phyloP scores from a whole-genome alignment of 108 stramenopile species.

The Asterionellopsis glacialis region DNA sequence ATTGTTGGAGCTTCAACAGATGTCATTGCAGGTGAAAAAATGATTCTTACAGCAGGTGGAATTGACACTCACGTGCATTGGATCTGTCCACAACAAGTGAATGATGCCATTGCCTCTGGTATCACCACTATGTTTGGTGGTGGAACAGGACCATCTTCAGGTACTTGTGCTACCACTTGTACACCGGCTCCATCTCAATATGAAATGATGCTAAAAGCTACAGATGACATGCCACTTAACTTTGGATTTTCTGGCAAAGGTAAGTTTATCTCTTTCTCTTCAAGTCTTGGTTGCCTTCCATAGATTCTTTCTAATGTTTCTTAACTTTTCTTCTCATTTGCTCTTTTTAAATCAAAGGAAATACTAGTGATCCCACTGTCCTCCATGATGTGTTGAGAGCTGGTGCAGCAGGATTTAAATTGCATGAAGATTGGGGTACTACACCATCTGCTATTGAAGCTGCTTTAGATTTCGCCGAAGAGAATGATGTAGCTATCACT shows the following conservation, averaged over 20 bases:
- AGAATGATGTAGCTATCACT: slow-evolving; percentile 90
- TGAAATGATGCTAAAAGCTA: slow-evolving; percentile 95
- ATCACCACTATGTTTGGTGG: slow-evolving; percentile 95
- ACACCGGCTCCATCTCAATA: slow-evolving; percentile 91
- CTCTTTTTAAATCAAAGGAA: slow-evolving; percentile 12
- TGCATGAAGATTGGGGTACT: slow-evolving; percentile 99
- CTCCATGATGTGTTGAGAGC: slow-evolving; percentile 59
- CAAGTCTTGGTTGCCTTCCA: too few species aligned
- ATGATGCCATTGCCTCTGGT: slow-evolving; percentile 92
- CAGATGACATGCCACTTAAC: slow-evolving; percentile 88
- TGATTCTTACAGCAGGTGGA: slow-evolving; percentile 95
- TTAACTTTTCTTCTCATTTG: too few species aligned
- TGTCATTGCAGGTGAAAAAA: slow-evolving; percentile 95
- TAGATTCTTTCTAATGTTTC: too few species aligned
- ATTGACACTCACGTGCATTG: slow-evolving; percentile 97
- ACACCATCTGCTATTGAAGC: slow-evolving; percentile 94
- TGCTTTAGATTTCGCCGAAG: slow-evolving; percentile 85
- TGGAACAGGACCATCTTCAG: slow-evolving; percentile 93
- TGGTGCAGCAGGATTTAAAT: slow-evolving; percentile 95
- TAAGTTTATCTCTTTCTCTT: too few species aligned
- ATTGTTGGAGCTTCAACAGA: slow-evolving; percentile 93
- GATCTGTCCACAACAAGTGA: slow-evolving; percentile 96
- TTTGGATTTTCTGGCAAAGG: slow-evolving; percentile 98
- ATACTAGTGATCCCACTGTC: slow-evolving; percentile 67
- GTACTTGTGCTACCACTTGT: slow-evolving; percentile 95